phyloP scores from a whole-genome alignment of 2,329 filamentous ascomycete species.

The Aspergillus novofumigatus region DNA sequence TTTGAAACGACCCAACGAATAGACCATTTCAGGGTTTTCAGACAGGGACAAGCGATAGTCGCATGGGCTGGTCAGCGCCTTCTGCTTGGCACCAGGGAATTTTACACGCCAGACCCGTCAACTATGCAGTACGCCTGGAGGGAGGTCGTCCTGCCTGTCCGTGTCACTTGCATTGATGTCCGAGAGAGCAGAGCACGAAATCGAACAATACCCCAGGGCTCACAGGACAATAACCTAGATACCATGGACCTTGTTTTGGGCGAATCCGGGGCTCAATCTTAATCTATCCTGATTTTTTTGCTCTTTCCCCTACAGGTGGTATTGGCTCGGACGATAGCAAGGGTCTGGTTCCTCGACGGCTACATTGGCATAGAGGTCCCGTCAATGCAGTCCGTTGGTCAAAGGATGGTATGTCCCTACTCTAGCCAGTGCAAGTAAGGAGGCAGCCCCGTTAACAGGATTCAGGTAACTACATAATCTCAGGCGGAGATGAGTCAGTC shows the following conservation, averaged over 20 bases:
- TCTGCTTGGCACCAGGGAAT: slow-evolving; percentile 54
- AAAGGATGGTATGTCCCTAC: slow-evolving; percentile 62
- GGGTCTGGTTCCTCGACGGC: slow-evolving; percentile 54
- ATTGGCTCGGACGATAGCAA: slow-evolving; percentile 43
- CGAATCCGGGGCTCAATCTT: slow-evolving; percentile 72
- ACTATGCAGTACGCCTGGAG: slow-evolving; percentile 50
- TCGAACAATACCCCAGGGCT: slow-evolving; percentile 1
- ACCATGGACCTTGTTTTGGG: slow-evolving; percentile 74
- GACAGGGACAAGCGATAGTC: slow-evolving; percentile 33
- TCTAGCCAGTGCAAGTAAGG: neutral
- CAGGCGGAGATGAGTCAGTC: slow-evolving; percentile 84
- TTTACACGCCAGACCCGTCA: slow-evolving; percentile 28
- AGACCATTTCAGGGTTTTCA: slow-evolving; percentile 26
- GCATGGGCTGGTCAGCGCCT: slow-evolving; percentile 44
- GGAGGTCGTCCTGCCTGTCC: slow-evolving; percentile 54
- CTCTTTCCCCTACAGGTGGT: slow-evolving; percentile 47
- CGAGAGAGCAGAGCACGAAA: slow-evolving; percentile 39
- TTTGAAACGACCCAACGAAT: slow-evolving; percentile 29
- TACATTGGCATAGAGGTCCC: slow-evolving; percentile 87
- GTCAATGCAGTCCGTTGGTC: slow-evolving; percentile 90
- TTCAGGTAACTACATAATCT: slow-evolving; percentile 85
- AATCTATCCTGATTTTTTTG: slow-evolving; percentile 72
- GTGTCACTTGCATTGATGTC: slow-evolving; percentile 65
- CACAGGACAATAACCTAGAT: slow-evolving; percentile 24
- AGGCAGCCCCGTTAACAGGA: slow-evolving; percentile 25